Conservation (phyloP, 805 yeast species). For the Blastobotrys mokoenaii region DNA sequence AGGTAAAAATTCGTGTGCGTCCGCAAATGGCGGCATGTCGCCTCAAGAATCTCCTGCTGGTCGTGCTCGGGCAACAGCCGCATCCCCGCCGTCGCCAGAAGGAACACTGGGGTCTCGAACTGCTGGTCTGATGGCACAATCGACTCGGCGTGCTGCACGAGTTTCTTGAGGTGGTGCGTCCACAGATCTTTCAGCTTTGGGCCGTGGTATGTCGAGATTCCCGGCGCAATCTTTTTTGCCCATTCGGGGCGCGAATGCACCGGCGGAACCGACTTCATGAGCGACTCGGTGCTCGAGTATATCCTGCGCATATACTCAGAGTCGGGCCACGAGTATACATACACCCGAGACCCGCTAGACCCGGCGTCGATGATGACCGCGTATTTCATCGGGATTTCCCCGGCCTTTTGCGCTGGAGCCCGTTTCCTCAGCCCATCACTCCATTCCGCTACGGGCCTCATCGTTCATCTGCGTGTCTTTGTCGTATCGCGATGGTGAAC, state of each 20-base stretch:
- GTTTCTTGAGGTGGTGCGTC: constrained; percentile 55
- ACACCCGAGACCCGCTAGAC: constrained; percentile 86
- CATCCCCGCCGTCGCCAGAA: constrained; percentile 98
- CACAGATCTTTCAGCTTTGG: constrained; percentile 48
- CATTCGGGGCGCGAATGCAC: constrained; percentile 57
- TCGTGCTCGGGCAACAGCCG: constrained; percentile 54
- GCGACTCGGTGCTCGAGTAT: not conserved
- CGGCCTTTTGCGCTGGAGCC: not conserved
- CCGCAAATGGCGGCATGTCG: constrained; percentile 52
- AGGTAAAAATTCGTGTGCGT: constrained; percentile 48
- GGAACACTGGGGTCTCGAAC: constrained; percentile 69
- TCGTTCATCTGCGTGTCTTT: not conserved
- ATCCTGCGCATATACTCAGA: constrained; percentile 21
- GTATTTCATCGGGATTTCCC: constrained; percentile 31
- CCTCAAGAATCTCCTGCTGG: constrained; percentile 44
- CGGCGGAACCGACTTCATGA: constrained; percentile 53
- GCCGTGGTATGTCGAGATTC: constrained; percentile 62
- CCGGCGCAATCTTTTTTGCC: constrained; percentile 71
- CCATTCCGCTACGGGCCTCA: not conserved
- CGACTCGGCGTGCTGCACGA: constrained; percentile 59
- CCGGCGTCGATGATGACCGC: constrained; percentile 95
- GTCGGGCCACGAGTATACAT: constrained; percentile 74
- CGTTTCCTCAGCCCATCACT: not conserved
- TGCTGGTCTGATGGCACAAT: constrained; percentile 59
- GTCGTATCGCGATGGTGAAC: not conserved